Conservation (phyloP, 768 basidiomycete genomes). For the Suillus discolor region DNA sequence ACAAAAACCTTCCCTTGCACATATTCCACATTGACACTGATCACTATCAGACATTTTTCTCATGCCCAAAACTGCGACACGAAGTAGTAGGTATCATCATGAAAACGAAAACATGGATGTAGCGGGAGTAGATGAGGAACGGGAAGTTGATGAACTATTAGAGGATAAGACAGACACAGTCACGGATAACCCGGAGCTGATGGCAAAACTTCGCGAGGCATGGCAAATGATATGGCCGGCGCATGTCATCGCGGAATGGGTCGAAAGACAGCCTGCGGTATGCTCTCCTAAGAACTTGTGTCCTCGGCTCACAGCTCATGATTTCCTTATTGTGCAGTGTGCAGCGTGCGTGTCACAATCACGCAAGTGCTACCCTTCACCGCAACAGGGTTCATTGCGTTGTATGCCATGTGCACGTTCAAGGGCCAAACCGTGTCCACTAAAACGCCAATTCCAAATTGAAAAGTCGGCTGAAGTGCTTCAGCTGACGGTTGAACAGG, state of each 20-base stretch:
- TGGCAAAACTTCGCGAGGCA: constrained; percentile 8
- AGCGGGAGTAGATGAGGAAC: constrained; percentile 9
- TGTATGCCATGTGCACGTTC: constrained; percentile 11
- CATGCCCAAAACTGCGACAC: neutral
- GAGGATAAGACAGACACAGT: neutral
- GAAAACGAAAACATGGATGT: neutral
- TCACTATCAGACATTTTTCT: neutral
- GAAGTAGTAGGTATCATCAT: neutral
- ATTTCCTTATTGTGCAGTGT: constrained; percentile 6
- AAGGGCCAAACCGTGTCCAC: constrained; percentile 9
- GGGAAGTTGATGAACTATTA: constrained; percentile 11
- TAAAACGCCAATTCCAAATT: constrained; percentile 9
- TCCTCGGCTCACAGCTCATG: neutral
- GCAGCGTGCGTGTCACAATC: constrained; percentile 6
- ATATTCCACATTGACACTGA: neutral
- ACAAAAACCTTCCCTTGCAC: neutral
- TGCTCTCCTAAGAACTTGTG: neutral
- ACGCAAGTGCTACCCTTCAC: constrained; percentile 8
- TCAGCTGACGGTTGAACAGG: constrained; percentile 1
- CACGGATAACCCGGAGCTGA: neutral
- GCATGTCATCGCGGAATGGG: constrained; percentile 9
- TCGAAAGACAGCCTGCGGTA: constrained; percentile 8
- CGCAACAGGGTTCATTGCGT: constrained; percentile 6
- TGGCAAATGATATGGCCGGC: constrained; percentile 11
- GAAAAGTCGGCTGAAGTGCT: constrained; percentile 8